phyloP scores from a whole-genome alignment of 345 rosid species.

The Sisymbrium altissimum region DNA sequence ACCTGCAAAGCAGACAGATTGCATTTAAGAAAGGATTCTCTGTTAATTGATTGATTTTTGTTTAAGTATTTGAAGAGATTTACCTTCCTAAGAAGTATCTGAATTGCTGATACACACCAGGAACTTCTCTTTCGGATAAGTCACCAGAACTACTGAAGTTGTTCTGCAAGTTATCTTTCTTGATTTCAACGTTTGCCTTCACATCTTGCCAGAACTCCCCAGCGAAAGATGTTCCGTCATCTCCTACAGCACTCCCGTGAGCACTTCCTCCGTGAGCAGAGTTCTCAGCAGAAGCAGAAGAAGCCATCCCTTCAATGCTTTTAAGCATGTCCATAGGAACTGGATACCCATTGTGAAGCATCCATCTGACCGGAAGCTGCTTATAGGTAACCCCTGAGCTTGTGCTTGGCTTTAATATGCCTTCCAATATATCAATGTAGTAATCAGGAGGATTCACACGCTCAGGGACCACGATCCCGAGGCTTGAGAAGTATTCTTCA shows the following conservation, averaged over 20 bases:
- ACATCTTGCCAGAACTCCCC: constrained; percentile 88
- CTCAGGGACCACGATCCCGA: constrained; percentile 87
- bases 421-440: constrained; percentile 93
- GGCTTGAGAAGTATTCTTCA: constrained; percentile 78
- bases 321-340: constrained; percentile 90
- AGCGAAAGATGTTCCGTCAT: constrained; percentile 56
- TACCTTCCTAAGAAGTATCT: constrained; percentile 96
- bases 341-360: constrained; percentile 91
- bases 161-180: constrained; percentile 54
- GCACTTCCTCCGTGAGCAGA: constrained; percentile 54
- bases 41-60: neutral
- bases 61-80: neutral
- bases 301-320: constrained; percentile 48
- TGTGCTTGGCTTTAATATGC: constrained; percentile 62
- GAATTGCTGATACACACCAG: constrained; percentile 64
- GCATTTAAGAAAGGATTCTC: neutral
- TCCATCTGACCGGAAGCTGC: constrained; percentile 94
- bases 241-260: constrained; percentile 44
- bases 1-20: constrained; percentile 45
- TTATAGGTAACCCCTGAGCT: constrained; percentile 62
- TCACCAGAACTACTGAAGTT: constrained; percentile 55
- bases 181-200: constrained; percentile 55
- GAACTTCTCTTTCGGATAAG: constrained; percentile 64
- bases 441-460: constrained; percentile 97
- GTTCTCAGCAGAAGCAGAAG: constrained; percentile 43